Base-by-base conservation (phyloP, 805 yeast genomes). In the Schwanniomyces pseudopolymorphus region DNA sequence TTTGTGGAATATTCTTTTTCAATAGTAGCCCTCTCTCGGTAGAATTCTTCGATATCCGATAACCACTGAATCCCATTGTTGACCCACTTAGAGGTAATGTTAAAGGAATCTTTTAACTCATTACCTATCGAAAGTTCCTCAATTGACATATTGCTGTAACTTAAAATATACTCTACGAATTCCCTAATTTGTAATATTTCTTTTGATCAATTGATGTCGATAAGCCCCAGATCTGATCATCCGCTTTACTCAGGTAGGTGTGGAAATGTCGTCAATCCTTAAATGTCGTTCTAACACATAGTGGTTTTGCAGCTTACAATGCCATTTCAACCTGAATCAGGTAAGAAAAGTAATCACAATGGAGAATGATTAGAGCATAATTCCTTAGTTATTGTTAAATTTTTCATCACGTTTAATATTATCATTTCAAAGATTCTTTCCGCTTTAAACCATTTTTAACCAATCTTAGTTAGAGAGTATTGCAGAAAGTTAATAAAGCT, bases 1-100 rank as follows among this genome's bases (percentile, higher is more conserved):
- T 82, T 86, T 14, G 74, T 69, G 9, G 96, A 76, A 57, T 92
- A 90, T 55, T 92, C 98, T 54, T 78, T 81, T 66, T 94, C 99
- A 44, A 94, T 77, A 13, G 72, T 63, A 1, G 96, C 84, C 31
- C 98, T 73, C 65, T 90, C 96, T 31, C 81, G 78, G 66, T 91
- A 94, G 63, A 92, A 94, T 37, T 76, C 77, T 58, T 88, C 95
- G 8, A 94, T 70, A 54, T 92, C 98, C 0, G 72, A 64, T 9
- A 92, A 69, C 87, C 94, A 91, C 38, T 75, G 75, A 43, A 87
- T 67, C 36, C 94, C 90, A 46, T 83, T 80, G 42, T 72, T 67
- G 42, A 85, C 79, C 98, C 98, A 94, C 48, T 82, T 83, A 49
- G 80, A 78, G 1, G 96, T 87, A 40, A 78, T 76, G 52, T 86